Evolutionary conservation across 2,329 filamentous ascomycete genomes (phyloP), one percentile per base, ranked within the genome.

Genomic region (Paraphaeosphaeria sporulosa): DNA sequence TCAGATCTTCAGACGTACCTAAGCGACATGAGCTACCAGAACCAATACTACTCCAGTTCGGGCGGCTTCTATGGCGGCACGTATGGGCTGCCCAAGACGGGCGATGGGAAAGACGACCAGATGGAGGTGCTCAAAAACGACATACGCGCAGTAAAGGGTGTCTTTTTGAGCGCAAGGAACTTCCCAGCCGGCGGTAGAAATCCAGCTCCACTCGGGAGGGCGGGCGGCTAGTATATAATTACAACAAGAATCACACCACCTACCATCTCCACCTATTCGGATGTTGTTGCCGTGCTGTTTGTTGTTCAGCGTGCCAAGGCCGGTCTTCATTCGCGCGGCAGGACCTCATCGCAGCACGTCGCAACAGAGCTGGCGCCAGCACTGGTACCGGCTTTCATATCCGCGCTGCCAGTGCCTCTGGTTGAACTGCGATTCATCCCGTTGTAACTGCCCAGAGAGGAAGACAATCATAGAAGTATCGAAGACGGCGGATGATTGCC

Each of bases 61-160:
- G 64, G 63, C 15, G 76, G 81, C 75, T 65, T 76, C 10, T 76
- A 76, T 56, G 69, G 69, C 44, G 59, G 64, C 36, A 69, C 64
- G 43, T 74, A 69, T 46, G 72, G 72, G 5, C 38, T 69, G 17
- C 62, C 68, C 1, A 68, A 65, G 48, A 76, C 78, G 52, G 87
- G 87, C 68, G 84, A 85, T 32, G 85, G 88, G 62, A 82, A 84
- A 65, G 82, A 85, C 27, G 91, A 94, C 76, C 90, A 91, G 77
- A 88, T 93, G 68, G 87, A 87, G 64, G 87, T 86, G 72, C 83
- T 91, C 21, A 91, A 91, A 79, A 87, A 87, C 64, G 91, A 90
- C 62, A 94, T 96, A 54, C 82, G 92, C 64, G 85, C 90, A 58
- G 86, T 95, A 44, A 96, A 96, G 81, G 92, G 92, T 1, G 86